Conservation (phyloP, 257 asterid species). For the Penstemon eatonii region DNA sequence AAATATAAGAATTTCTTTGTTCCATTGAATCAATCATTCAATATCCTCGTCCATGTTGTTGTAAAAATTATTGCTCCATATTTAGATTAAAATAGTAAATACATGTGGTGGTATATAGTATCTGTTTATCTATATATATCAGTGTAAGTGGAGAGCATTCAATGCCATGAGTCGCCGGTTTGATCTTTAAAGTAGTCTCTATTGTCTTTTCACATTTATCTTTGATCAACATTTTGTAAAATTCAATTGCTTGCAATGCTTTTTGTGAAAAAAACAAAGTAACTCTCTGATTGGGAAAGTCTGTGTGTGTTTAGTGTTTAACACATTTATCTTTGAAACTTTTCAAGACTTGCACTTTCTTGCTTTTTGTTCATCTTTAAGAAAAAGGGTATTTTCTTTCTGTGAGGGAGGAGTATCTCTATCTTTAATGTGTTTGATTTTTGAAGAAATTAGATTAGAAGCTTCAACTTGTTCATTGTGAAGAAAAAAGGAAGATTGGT, state of each 20-base stretch:
- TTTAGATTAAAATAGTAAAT: constrained; percentile 8
- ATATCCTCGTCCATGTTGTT: constrained; percentile 50
- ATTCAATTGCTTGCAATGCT: constrained; percentile 10
- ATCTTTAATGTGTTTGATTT: neutral
- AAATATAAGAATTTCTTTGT: constrained; percentile 39
- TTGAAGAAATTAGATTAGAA: neutral
- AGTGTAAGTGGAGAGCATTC: constrained; percentile 41
- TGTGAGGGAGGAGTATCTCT: neutral
- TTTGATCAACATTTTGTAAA: constrained; percentile 21
- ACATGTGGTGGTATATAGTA: constrained; percentile 7
- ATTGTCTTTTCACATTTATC: constrained; percentile 54
- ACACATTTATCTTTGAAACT: constrained; percentile 4
- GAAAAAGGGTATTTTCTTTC: neutral
- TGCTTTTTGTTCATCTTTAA: constrained; percentile 8
- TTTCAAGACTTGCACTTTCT: constrained; percentile 12
- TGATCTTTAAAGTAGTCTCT: constrained; percentile 33
- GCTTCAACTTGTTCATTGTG: constrained; percentile 18
- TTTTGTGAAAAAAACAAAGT: neutral
- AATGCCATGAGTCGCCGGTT: constrained; percentile 51
- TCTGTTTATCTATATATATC: constrained; percentile 32
- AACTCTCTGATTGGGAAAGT: neutral
- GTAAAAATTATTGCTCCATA: constrained; percentile 29
- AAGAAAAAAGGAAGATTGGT: neutral
- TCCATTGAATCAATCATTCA: constrained; percentile 48
- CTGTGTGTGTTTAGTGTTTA: neutral